phyloP scores from a whole-genome alignment of 1,284 basidiomycete species.

The Puccinia polysora region DNA sequence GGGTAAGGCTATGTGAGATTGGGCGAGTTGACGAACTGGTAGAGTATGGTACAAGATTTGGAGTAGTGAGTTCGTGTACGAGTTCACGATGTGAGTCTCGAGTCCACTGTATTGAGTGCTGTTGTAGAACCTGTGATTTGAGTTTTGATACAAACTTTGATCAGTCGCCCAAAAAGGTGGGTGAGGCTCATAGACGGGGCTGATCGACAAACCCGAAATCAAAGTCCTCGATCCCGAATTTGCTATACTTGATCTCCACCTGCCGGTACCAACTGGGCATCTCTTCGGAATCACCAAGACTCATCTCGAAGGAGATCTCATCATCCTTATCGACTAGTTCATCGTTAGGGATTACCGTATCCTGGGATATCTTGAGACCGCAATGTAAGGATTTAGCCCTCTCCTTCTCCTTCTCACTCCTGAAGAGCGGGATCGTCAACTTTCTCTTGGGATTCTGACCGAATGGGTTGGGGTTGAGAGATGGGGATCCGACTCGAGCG shows the following conservation, averaged over 20 bases:
- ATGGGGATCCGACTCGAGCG: slow-evolving; percentile 65
- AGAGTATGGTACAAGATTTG: slow-evolving; percentile 80
- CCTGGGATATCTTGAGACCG: slow-evolving; percentile 46
- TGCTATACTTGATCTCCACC: slow-evolving; percentile 96
- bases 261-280: slow-evolving; percentile 78
- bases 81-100: slow-evolving; percentile 95
- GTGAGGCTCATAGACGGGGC: not conserved
- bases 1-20: slow-evolving; percentile 80
- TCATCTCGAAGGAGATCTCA: slow-evolving; percentile 17
- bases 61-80: slow-evolving; percentile 88
- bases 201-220: slow-evolving; percentile 72
- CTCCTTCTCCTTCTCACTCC: slow-evolving; percentile 67
- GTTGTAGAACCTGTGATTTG: slow-evolving; percentile 86
- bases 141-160: not conserved
- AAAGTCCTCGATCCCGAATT: slow-evolving; percentile 98
- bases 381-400: slow-evolving; percentile 52
- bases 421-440: slow-evolving; percentile 64
- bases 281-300: slow-evolving; percentile 51
- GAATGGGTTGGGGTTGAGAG: slow-evolving; percentile 53
- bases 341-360: slow-evolving; percentile 44
- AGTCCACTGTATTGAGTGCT: slow-evolving; percentile 82
- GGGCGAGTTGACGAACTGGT: slow-evolving; percentile 75
- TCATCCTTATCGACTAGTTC: slow-evolving; percentile 44
- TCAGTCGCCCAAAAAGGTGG: slow-evolving; percentile 15
- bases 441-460: slow-evolving; percentile 54